Evolutionary conservation across 2,329 filamentous ascomycete genomes (phyloP).

Genomic region (Calycina marina): DNA sequence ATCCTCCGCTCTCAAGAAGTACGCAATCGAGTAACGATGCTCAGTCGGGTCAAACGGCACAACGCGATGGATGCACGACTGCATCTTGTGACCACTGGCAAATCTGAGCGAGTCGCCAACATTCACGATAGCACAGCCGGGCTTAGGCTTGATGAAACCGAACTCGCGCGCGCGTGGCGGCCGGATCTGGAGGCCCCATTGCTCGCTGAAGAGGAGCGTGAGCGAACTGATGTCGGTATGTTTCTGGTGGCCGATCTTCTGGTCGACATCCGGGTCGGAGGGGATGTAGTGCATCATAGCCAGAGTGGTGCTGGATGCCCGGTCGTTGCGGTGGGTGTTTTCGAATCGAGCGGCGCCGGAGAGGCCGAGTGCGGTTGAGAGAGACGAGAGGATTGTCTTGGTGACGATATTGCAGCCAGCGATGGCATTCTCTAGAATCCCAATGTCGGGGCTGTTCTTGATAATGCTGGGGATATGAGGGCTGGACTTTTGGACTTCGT

Average conservation of each 20-base stretch:
- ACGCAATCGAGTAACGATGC: constrained; percentile 44
- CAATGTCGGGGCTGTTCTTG: constrained; percentile 33
- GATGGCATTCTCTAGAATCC: constrained; percentile 34
- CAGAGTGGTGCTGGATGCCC: constrained; percentile 33
- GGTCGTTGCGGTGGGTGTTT: constrained; percentile 35
- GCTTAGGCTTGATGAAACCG: constrained; percentile 37
- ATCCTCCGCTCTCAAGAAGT: constrained; percentile 42
- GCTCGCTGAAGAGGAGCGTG: constrained; percentile 39
- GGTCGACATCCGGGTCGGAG: constrained; percentile 26
- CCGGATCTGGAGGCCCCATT: constrained; percentile 42
- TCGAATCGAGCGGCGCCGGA: constrained; percentile 32
- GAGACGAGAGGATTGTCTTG: constrained; percentile 23
- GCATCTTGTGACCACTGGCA: constrained; percentile 35
- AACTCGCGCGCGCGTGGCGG: constrained; percentile 32
- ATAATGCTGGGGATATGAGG: constrained; percentile 32
- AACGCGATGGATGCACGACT: constrained; percentile 42
- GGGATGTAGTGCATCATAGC: constrained; percentile 41
- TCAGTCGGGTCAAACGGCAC: constrained; percentile 34
- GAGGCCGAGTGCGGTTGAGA: constrained; percentile 33
- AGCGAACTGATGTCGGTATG: constrained; percentile 42
- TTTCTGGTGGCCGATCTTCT: constrained; percentile 37
- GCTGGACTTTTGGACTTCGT: constrained; percentile 33
- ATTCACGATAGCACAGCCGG: constrained; percentile 38
- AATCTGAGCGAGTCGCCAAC: constrained; percentile 45
- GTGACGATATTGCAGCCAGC: constrained; percentile 35